A percentile compares a stretch with the other conserved stretches of the same genome.
Evolutionary conservation across 371 early-diverging fungal genomes (phyloP).

Genomic region (Mortierella sp.): DNA sequence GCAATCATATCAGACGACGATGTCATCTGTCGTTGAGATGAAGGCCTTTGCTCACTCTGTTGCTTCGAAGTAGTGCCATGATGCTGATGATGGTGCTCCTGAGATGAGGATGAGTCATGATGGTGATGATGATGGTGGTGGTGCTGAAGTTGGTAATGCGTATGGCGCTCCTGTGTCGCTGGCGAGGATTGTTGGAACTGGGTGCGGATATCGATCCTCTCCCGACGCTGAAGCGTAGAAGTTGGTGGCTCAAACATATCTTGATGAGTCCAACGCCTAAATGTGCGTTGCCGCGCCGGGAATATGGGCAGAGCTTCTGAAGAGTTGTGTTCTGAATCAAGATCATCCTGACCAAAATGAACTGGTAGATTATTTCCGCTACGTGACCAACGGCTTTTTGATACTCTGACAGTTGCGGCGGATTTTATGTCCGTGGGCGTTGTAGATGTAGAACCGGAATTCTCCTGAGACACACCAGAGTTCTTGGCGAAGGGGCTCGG

Average conservation of each 20-base stretch:
- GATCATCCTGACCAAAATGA: conserved; percentile 11
- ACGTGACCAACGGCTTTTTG: conserved; percentile 28
- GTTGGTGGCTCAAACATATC: conserved; percentile 19
- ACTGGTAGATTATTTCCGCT: conserved; percentile 16
- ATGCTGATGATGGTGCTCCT: conserved; percentile 16
- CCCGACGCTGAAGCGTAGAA: conserved; percentile 14
- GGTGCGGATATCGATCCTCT: conserved; percentile 26
- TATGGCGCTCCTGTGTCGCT: not conserved
- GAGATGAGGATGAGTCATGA: not conserved
- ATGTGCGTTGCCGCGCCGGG: conserved; percentile 3
- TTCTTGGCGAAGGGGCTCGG: conserved; percentile 33
- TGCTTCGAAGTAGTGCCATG: not conserved
- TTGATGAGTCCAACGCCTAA: conserved; percentile 26
- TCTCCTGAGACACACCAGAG: not conserved
- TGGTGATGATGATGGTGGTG: conserved; percentile 26
- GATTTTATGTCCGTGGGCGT: not conserved
- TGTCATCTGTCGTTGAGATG: not conserved
- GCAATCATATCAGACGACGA: not conserved
- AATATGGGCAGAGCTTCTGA: conserved; percentile 11
- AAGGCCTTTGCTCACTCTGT: not conserved
- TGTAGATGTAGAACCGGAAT: not conserved
- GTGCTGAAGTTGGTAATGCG: conserved; percentile 14
- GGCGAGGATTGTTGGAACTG: conserved; percentile 29
- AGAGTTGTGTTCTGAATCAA: conserved; percentile 3
- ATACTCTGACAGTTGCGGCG: conserved; percentile 17